Evolutionary conservation across 2,329 filamentous ascomycete genomes (phyloP).

Genomic region (Verticillium albo-atrum): DNA sequence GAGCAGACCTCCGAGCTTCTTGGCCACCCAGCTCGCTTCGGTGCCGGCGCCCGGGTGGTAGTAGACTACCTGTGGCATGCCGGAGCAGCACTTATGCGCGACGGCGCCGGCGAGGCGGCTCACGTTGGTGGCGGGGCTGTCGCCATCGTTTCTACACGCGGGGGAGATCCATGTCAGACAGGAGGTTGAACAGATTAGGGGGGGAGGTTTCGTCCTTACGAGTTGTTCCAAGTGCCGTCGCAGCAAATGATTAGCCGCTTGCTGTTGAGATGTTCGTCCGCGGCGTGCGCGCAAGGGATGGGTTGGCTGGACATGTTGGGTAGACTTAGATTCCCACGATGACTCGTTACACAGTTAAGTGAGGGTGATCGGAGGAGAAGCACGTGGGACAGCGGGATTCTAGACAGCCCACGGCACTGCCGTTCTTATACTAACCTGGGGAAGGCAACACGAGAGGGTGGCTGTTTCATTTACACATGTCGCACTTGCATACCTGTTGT

Average conservation of each 20-base stretch:
- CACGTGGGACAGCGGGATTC: neutral
- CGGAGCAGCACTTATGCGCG: slow-evolving; percentile 19
- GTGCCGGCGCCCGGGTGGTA: slow-evolving; percentile 31
- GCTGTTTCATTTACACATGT: too few relatives aligned
- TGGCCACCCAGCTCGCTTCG: slow-evolving; percentile 14
- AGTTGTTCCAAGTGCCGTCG: slow-evolving; percentile 29
- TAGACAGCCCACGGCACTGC: too few relatives aligned
- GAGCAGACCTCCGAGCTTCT: slow-evolving; percentile 16
- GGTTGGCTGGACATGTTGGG: neutral
- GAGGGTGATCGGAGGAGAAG: neutral
- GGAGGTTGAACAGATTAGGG: too few relatives aligned
- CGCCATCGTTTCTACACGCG: slow-evolving; percentile 13
- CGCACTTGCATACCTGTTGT: too few relatives aligned
- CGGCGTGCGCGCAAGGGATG: slow-evolving; percentile 6
- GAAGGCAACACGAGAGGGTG: too few relatives aligned
- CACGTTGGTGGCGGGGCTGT: slow-evolving; percentile 25
- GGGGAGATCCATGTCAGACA: neutral
- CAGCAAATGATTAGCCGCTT: slow-evolving; percentile 27
- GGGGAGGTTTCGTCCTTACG: slow-evolving; percentile 6
- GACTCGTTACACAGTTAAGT: too few relatives aligned
- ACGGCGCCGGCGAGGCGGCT: slow-evolving; percentile 25
- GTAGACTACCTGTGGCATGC: slow-evolving; percentile 28
- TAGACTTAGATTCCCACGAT: neutral
- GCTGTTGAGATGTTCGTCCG: slow-evolving; percentile 2
- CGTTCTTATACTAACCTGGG: too few relatives aligned